Percentiles rank a stretch among this genome's conserved stretches.
Conservation (phyloP, 106 monocot species). For the Platanthera guangdongensis region DNA sequence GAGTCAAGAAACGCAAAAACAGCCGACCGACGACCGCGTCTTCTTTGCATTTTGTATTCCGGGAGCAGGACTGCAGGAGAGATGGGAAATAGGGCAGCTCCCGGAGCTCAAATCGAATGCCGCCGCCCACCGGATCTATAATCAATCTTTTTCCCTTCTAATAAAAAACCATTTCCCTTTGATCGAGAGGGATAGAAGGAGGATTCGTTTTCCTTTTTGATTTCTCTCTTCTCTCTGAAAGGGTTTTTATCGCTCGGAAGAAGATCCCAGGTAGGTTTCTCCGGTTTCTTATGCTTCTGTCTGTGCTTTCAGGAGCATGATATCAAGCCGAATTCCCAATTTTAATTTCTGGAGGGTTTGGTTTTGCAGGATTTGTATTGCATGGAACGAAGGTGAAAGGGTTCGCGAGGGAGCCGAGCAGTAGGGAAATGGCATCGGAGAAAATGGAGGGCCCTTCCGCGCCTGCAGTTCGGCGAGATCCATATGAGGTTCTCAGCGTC, state of each 20-base stretch:
- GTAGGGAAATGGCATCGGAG: slow-evolving; percentile 28
- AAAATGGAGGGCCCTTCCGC: slow-evolving; percentile 55
- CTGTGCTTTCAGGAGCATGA: background rate
- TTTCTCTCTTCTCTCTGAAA: background rate
- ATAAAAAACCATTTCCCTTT: no score
- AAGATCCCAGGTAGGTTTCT: background rate
- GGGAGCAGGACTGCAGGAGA: background rate
- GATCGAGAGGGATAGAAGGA: no score
- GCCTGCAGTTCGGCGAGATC: slow-evolving; percentile 49
- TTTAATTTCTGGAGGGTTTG: background rate
- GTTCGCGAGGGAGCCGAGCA: background rate
- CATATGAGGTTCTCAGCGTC: slow-evolving; percentile 67
- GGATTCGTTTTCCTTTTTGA: background rate
- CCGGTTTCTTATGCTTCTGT: background rate
- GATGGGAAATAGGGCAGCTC: slow-evolving; percentile 7
- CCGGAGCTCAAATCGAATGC: slow-evolving; percentile 5
- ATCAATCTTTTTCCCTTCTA: background rate
- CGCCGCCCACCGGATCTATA: no score
- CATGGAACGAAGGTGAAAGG: background rate
- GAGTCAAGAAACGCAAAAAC: background rate
- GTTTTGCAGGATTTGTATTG: background rate
- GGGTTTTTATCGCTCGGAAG: background rate
- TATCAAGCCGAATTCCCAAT: background rate
- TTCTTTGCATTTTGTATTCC: background rate
- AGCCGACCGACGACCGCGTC: background rate